Evolutionary conservation across 1,284 basidiomycete genomes (phyloP), one percentile per base, ranked within the genome.

Genomic region (Ustilago tritici): DNA sequence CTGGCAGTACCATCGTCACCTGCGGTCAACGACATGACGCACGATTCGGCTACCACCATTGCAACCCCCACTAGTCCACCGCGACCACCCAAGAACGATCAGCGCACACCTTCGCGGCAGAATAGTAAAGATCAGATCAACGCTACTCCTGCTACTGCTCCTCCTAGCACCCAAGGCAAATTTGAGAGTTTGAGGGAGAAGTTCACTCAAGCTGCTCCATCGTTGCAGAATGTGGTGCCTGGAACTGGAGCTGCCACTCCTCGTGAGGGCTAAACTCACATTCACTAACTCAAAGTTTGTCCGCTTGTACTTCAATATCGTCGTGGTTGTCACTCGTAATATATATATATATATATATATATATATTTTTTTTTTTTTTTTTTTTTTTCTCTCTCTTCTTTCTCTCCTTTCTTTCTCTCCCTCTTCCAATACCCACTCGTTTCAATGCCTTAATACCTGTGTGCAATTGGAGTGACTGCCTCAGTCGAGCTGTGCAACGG

Each of bases 31-130:
- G 56, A 67, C 7, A 23, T 31, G 1, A 54, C 61, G 35, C 65
- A 65, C 1, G 70, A 73, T 32, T 68, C 65, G 23, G 34, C 14
- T 14, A 40, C 46, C 23, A 52, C 64, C 1, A 47, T 56, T 17
- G 52, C 49, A 17, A 34, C 56, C 4, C 50, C 63, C 3, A 60
- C 41, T 7, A 71, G 65, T 15, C 74, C 74, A 31, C 66, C 75
- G 4, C 70, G 75, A 36, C 75, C 75, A 12, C 66, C 66, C n/a
- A 72, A 70, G 54, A 71, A 71, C 55, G 74, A 49, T 1, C 59
- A 65, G 41, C 61, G 74, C 50, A 65, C 74, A 3, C 69, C 69
- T 32, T 77, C 75, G 49, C 65, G 75, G 47, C 70, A 77, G 38
- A 72, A 46, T 64, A 77, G 75, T 52, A 41, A 59, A 19, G 75